Evolutionary conservation across 495 filamentous ascomycete genomes (phyloP).

Genomic region (Penicillium nucicola): DNA sequence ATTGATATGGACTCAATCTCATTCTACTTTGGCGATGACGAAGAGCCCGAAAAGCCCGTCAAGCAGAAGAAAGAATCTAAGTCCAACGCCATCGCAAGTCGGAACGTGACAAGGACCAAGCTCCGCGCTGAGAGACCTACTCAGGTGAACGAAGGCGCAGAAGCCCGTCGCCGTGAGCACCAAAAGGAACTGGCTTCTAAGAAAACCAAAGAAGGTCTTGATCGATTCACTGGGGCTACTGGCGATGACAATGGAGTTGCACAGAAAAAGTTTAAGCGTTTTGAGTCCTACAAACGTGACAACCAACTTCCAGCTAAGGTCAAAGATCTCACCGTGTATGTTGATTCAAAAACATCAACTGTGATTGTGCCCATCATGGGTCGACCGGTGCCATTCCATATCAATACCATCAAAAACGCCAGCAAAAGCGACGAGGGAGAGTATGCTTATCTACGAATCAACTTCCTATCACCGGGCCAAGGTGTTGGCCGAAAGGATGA

Average conservation of each 20-base stretch:
- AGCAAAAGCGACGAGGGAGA: slow-evolving; percentile 94
- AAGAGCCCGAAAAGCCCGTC: slow-evolving; percentile 57
- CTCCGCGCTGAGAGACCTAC: slow-evolving; percentile 85
- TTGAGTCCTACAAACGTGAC: slow-evolving; percentile 98
- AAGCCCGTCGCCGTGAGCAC: slow-evolving; percentile 82
- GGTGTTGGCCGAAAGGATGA: slow-evolving; percentile 98
- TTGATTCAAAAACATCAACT: slow-evolving; percentile 86
- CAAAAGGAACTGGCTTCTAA: slow-evolving; percentile 85
- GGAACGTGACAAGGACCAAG: slow-evolving; percentile 91
- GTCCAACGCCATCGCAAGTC: slow-evolving; percentile 78
- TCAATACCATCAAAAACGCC: slow-evolving; percentile 97
- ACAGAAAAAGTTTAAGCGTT: slow-evolving; percentile 95
- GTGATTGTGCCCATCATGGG: slow-evolving; percentile 96
- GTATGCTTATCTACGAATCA: slow-evolving; percentile 90
- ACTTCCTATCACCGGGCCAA: slow-evolving; percentile 95
- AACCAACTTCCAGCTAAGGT: slow-evolving; percentile 85
- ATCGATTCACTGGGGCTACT: slow-evolving; percentile 74
- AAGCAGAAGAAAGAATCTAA: slow-evolving; percentile 78
- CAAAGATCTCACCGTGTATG: slow-evolving; percentile 79
- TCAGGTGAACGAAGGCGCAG: slow-evolving; percentile 84
- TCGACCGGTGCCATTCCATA: slow-evolving; percentile 95
- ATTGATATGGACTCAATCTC: slow-evolving; percentile 87
- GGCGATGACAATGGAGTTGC: slow-evolving; percentile 84
- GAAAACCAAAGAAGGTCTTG: slow-evolving; percentile 85
- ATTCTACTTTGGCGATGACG: slow-evolving; percentile 96